These are phyloP conservation scores for Globisporangium iwayamae DNA, from an alignment of 352 stramenopile genomes.

Conservation along the genomic window DNA sequence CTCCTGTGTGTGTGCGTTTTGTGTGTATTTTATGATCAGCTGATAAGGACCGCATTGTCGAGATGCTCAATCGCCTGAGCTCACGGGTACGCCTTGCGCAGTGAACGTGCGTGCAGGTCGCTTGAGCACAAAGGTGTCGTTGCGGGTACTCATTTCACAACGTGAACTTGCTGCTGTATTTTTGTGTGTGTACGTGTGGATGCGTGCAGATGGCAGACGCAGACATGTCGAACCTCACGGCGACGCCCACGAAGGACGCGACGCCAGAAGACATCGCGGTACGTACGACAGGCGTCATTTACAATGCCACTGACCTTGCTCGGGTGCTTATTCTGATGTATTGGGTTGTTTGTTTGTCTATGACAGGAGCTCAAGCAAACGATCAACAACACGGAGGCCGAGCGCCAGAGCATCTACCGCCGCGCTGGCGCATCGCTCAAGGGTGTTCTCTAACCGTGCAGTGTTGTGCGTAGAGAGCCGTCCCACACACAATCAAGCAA, in stretches of 20 bases:
- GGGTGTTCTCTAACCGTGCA: constrained; percentile 52
- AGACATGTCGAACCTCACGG: constrained; percentile 86
- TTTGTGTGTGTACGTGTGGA: background rate
- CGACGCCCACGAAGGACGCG: constrained; percentile 69
- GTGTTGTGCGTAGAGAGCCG: background rate
- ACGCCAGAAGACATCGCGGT: constrained; percentile 74
- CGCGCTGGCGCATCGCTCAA: constrained; percentile 77
- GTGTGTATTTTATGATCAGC: constrained; percentile 24
- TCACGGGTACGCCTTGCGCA: constrained; percentile 43
- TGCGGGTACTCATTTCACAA: too few species aligned
- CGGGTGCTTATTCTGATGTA: background rate
- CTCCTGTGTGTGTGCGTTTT: constrained; percentile 1
- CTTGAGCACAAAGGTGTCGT: background rate
- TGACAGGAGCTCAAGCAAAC: constrained; percentile 63
- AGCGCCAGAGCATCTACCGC: constrained; percentile 79
- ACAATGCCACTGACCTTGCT: background rate
- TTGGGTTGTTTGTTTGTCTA: background rate
- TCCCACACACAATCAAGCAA: too few species aligned
- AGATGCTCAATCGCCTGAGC: constrained; percentile 87
- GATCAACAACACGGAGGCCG: constrained; percentile 71
- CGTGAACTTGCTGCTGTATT: too few species aligned
- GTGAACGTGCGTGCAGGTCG: background rate
- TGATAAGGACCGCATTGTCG: constrained; percentile 83
- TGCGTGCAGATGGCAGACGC: constrained; percentile 68
- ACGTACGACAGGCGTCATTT: constrained; percentile 17